phyloP scores from a whole-genome alignment of 257 asterid genomes.

The Solanum neorickii region DNA sequence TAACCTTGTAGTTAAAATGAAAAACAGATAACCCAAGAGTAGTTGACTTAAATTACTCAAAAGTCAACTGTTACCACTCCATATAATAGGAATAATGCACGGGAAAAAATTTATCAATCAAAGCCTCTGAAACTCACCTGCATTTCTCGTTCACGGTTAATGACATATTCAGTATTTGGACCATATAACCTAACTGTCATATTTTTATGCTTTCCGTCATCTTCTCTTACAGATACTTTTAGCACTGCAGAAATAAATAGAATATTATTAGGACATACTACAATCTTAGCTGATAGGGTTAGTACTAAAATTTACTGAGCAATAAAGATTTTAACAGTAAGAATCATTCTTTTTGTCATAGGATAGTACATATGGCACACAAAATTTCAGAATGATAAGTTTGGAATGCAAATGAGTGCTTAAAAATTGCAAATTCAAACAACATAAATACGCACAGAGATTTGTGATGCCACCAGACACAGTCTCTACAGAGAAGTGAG shows the following conservation, averaged over 20 bases:
- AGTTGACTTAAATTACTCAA: neutral
- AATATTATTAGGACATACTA: neutral
- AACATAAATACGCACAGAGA: constrained; percentile 38
- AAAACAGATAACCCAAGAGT: neutral
- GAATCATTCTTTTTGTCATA: neutral
- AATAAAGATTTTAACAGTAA: neutral
- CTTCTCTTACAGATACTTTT: constrained; percentile 72
- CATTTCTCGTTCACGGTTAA: constrained; percentile 79
- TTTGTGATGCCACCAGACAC: constrained; percentile 99
- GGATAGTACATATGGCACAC: neutral
- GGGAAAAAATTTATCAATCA: neutral
- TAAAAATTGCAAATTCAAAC: neutral
- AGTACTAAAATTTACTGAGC: neutral
- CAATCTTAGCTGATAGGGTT: neutral
- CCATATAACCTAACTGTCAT: constrained; percentile 81
- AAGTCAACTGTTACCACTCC: neutral
- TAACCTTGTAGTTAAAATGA: neutral
- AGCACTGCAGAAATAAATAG: constrained; percentile 43
- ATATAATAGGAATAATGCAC: neutral
- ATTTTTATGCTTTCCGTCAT: constrained; percentile 22
- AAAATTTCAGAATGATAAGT: neutral
- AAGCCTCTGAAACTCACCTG: constrained; percentile 34
- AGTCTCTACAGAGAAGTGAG: constrained; percentile 63
- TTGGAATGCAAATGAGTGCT: neutral
- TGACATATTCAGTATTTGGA: constrained; percentile 92